Evolutionary conservation across 805 yeast genomes (phyloP), one percentile per base, ranked within the genome.

Genomic region (Myxozyma kluyveri): DNA sequence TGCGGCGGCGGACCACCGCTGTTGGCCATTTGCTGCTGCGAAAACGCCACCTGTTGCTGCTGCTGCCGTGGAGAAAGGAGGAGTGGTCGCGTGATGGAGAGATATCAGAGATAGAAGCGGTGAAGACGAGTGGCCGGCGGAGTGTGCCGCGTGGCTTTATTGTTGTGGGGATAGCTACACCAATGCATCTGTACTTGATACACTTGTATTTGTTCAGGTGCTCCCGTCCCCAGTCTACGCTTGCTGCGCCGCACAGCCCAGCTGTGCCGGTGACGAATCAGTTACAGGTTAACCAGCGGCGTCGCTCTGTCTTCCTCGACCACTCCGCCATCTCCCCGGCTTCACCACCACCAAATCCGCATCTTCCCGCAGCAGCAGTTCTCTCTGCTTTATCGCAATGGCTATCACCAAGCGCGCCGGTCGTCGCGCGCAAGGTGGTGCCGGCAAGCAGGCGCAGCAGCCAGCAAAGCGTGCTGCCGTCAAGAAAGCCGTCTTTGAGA

Each of bases 401-500:
- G 63, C 61, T 41, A 53, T 59, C 41, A 55, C 62, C n/a, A 59
- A 59, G 35, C 56, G 63, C 24, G 62, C 62, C 18, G 57, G 59
- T 33, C 61, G 60, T 9, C 50, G 49, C 32, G 57, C 49, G 9
- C 56, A 49, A 47, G 48, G 49, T 24, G 49, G 50, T 17, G 47
- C 39, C 29, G 72, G 75, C 50, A 60, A 27, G 56, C 57, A 37
- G 52, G 63, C 45, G 52, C 60, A 31, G 54, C 61, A 40, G 47
- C 63, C 47, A 56, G 67, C 59, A 19, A 48, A 56, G n/a, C 52
- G 61, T n/a, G 82, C 79, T 21, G 83, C 72, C 36, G 82, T 86
- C 50, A 82, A 86, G 66, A 91, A 91, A 74, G 64, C 65, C 21
- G 97, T 97, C 12, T 93, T 89, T 67, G 98, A 93, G 62, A 70